Evolutionary conservation across 345 rosid genomes (phyloP), one percentile per base, ranked within the genome.

Genomic region (Tarenaya hassleriana): DNA sequence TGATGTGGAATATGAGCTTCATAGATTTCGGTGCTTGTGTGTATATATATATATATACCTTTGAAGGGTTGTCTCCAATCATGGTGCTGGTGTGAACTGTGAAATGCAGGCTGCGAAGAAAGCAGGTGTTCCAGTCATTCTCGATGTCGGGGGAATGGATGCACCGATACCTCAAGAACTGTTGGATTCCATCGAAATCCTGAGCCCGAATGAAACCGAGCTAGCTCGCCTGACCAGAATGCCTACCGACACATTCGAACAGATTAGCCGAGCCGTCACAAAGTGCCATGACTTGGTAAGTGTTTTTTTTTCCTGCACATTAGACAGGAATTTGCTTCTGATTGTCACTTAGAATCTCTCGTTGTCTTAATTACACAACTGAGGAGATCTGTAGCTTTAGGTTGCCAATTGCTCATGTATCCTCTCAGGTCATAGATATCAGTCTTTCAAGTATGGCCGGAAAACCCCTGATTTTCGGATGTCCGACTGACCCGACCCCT

Each of bases 61-160:
- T 24, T 24, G 2, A 24, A 2, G 29, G 29, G 29, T 24, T 24
- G 29, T 24, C 3, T 24, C 29, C 5, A 24, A 55, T 57, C 54
- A 15, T 50, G 29, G 34, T 47, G 45, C 17, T 47, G 52, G 39
- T 45, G 34, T 29, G 56, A 24, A 24, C 35, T 45, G 34, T 29
- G 56, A 24, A 24, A 24, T 24, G 50, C 69, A 88, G 98, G 95
- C 88, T 44, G 98, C 94, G 45, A 83, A 74, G 70, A 64, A 58
- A 72, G 81, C 84, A 1, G 90, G 88, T 60, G 94, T 88, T 64
- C 85, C 90, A 0, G 84, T 87, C 15, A 87, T 91, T 63, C 70
- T 91, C 17, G 98, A 91, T 74, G 98, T 83, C n/a, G 98, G 98
- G 41, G 98, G 98, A 69, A 81, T 91, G 95, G 98, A 91, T 62